phyloP scores from a whole-genome alignment of 169 alveolate species.

The Amoebophrya sp. region DNA sequence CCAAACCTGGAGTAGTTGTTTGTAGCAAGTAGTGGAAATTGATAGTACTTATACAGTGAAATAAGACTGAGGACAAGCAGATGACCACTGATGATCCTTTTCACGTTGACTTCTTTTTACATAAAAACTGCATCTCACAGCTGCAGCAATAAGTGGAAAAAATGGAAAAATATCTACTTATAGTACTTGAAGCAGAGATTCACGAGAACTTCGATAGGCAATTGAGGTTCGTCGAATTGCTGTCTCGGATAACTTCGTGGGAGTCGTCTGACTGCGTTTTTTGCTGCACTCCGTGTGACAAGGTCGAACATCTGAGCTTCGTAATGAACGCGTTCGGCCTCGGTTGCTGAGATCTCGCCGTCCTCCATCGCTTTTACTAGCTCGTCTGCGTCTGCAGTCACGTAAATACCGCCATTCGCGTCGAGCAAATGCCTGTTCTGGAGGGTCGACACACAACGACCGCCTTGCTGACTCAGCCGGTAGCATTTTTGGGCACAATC shows the following conservation, averaged over 20 bases:
- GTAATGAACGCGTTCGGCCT: not conserved
- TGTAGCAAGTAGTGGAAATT: too few species aligned
- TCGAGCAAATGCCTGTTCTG: not conserved
- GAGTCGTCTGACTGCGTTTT: not conserved
- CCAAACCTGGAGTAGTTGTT: not conserved
- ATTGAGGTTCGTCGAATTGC: not conserved
- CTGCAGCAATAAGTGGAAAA: too few species aligned
- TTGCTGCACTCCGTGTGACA: not conserved
- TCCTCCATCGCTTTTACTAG: not conserved
- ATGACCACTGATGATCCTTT: too few species aligned
- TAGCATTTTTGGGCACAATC: not conserved
- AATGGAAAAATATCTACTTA: not conserved
- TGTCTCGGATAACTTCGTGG: not conserved
- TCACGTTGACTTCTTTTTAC: too few species aligned
- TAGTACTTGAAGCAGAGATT: not conserved
- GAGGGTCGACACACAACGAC: not conserved
- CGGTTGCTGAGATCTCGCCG: not conserved
- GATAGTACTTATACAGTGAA: too few species aligned
- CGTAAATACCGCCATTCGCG: not conserved
- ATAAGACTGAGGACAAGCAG: too few species aligned
- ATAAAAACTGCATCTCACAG: too few species aligned
- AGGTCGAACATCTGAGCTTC: not conserved
- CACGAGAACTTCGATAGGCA: not conserved
- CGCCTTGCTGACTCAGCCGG: not conserved
- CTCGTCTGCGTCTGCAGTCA: not conserved